Evolutionary conservation across 2,329 filamentous ascomycete genomes (phyloP).

Genomic region (Diaporthe sp.): DNA sequence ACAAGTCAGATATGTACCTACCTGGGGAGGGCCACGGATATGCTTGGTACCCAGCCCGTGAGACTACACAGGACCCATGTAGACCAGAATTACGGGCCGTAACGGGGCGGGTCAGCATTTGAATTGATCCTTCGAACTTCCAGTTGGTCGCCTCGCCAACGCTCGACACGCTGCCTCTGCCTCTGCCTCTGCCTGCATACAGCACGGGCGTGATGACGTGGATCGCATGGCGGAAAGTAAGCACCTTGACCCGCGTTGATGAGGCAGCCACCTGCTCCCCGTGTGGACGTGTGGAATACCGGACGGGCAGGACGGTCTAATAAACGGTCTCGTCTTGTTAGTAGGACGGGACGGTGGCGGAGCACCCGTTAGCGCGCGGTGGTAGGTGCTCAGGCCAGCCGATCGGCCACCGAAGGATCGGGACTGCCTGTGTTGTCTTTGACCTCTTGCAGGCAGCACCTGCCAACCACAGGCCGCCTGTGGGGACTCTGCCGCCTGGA

Average conservation of each 20-base stretch:
- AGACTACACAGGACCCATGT: too few relatives aligned
- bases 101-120: neutral
- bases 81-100: neutral
- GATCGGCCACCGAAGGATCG: constrained; percentile 20
- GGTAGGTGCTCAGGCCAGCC: neutral
- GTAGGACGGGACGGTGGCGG: constrained; percentile 21
- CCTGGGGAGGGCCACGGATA: neutral
- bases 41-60: neutral
- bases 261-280: neutral
- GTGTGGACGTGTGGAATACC: neutral
- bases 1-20: neutral
- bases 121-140: neutral
- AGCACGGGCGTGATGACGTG: neutral
- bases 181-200: constrained; percentile 14
- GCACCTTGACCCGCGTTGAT: constrained; percentile 7
- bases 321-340: neutral
- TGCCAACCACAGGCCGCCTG: neutral
- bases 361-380: constrained; percentile 1
- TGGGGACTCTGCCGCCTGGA: neutral
- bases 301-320: neutral
- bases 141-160: too few relatives aligned
- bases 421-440: neutral
- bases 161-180: neutral
- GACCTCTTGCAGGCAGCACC: neutral
- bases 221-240: neutral